Base-by-base conservation (phyloP, 768 basidiomycete genomes). In the Russula earlei region DNA sequence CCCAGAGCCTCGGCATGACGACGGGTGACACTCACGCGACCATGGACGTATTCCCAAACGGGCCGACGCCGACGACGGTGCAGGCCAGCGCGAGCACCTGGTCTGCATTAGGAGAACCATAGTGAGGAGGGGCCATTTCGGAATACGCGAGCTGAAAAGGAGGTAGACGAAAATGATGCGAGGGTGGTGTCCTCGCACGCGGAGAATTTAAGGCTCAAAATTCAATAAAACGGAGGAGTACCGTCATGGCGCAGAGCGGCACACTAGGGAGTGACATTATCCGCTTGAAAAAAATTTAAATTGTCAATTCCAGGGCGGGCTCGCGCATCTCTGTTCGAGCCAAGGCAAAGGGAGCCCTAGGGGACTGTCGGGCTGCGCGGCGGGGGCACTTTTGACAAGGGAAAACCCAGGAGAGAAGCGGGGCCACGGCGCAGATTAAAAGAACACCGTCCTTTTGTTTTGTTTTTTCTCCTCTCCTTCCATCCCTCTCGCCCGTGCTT, bases 1-100 rank as follows among this genome's bases (percentile, higher is more conserved):
- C 34, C 34, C 34, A 53, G 45, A 7, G 12, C 47, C 33, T 56
- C 43, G 25, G 40, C 49, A 36, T 24, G 52, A 31, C 51, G 50
- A 34, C 14, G 6, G 41, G 34, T 31, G 31, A 22, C n/a, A 76
- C 84, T 60, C 72, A 89, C 88, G 87, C 88, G 34, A 91, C 74
- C 82, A 91, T 85, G 37, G 83, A 79, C 2, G 88, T 91, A 15
- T 84, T 84, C 7, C 88, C 88, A 3, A 87, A 87, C 17, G 85
- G 83, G 27, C 87, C 87, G 36, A 86, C 83, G 12, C 88, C 88
- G n/a, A 89, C 83, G 37, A 67, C 65, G 3, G 64, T 64, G 61
- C 65, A 87, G 15, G 84, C 79, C 41, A 89, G 67, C 7, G 82
- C 76, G 41, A 85, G 67, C 59, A 82, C 74, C 53, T 76, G 76